A percentile compares a stretch with the other conserved stretches of the same genome.
These are phyloP conservation scores for Liquidambar formosana DNA, from an alignment of 164 flowering plant genomes.

Conservation along the genomic window DNA sequence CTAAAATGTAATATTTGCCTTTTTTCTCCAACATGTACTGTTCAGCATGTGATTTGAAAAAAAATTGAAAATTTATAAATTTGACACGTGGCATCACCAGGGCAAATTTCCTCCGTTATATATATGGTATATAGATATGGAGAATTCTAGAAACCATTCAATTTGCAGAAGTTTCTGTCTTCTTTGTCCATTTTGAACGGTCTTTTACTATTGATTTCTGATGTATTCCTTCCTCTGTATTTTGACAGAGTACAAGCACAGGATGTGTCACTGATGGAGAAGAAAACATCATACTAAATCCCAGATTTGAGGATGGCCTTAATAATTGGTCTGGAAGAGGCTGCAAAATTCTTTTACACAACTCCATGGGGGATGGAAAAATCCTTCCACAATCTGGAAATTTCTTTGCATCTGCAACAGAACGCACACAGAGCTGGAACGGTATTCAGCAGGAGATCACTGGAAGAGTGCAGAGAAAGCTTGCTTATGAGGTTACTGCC, in stretches of 20 bases:
- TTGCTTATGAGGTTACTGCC: conserved; percentile 72
- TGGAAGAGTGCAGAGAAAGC: conserved; percentile 73
- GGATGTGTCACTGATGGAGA: conserved; percentile 35
- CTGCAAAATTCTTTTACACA: conserved; percentile 70
- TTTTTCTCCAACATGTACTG: no score
- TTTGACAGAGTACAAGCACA: conserved; percentile 13
- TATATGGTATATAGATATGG: no score
- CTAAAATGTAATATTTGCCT: no score
- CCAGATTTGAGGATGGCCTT: conserved; percentile 76
- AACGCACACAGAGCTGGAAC: conserved; percentile 79
- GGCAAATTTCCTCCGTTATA: no score
- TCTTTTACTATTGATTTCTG: background rate
- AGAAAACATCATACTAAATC: conserved; percentile 72
- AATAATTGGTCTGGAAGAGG: conserved; percentile 88
- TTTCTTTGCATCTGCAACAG: conserved; percentile 77
- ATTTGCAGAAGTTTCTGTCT: background rate
- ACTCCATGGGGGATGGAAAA: conserved; percentile 83
- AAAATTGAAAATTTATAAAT: no score
- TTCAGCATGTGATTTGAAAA: no score
- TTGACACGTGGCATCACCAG: no score
- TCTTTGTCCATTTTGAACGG: background rate
- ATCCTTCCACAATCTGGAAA: conserved; percentile 72
- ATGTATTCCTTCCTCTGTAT: background rate
- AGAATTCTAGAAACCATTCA: background rate
- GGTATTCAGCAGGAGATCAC: conserved; percentile 96